Conservation (phyloP, 306 rosid genomes). For the Vicia faba region DNA sequence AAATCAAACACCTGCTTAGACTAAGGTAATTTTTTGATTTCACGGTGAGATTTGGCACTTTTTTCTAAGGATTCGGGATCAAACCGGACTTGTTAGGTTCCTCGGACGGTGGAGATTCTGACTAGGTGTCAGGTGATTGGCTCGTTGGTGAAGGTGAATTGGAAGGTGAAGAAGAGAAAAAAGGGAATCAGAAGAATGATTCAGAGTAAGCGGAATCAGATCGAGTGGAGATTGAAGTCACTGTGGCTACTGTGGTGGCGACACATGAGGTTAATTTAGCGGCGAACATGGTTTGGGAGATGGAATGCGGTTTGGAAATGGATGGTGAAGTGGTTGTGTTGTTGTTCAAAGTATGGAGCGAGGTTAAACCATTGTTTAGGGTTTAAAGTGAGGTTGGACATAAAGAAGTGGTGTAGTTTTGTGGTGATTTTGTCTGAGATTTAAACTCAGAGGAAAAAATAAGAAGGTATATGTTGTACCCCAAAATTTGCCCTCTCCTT, state of each 20-base stretch:
- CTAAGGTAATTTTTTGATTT: constrained; percentile 66
- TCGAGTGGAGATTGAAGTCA: constrained; percentile 52
- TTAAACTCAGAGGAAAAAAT: too few species aligned
- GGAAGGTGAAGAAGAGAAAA: constrained; percentile 58
- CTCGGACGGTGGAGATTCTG: constrained; percentile 58
- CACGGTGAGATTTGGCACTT: constrained; percentile 88
- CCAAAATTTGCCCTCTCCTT: too few species aligned
- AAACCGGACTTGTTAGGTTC: constrained; percentile 77
- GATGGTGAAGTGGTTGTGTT: constrained; percentile 24
- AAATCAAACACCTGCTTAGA: constrained; percentile 78
- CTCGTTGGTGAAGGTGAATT: constrained; percentile 49
- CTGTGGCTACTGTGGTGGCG: constrained; percentile 79
- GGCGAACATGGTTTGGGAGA: constrained; percentile 52
- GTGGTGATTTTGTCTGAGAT: too few species aligned
- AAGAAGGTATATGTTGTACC: too few species aligned
- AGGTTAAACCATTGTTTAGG: constrained; percentile 54
- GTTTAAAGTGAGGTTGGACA: constrained; percentile 48
- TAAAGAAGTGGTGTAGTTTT: constrained; percentile 3
- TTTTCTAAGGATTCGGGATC: constrained; percentile 84
- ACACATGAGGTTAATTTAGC: constrained; percentile 65
- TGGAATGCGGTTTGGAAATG: too few species aligned
- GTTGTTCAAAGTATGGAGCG: constrained; percentile 26
- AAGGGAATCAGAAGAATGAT: constrained; percentile 57
- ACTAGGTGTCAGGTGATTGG: constrained; percentile 44
- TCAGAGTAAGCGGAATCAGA: constrained; percentile 66